Evolutionary conservation across 257 asterid species (phyloP).

Genomic region (Leptodermis oblonga): DNA sequence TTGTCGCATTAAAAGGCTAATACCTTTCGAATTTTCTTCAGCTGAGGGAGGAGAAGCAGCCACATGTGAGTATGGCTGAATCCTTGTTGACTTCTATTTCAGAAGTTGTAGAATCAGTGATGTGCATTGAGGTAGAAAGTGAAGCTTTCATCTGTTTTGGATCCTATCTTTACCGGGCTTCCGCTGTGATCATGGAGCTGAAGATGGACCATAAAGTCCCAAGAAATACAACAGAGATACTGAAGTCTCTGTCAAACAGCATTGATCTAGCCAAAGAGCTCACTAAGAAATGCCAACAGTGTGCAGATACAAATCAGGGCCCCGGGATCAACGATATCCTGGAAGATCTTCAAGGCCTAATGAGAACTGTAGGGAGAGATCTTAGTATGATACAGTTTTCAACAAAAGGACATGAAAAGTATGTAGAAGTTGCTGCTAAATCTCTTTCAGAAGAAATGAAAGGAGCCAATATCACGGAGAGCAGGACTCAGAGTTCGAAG

Average conservation of each 20-base stretch:
- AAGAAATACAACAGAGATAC: slow-evolving; percentile 34
- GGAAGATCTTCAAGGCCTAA: slow-evolving; percentile 46
- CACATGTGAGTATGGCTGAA: slow-evolving; percentile 29
- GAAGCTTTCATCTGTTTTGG: slow-evolving; percentile 51
- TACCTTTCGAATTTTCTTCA: slow-evolving; percentile 16
- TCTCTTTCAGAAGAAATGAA: slow-evolving; percentile 62
- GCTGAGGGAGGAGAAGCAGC: slow-evolving; percentile 37
- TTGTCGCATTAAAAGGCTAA: slow-evolving; percentile 7
- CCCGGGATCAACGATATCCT: slow-evolving; percentile 27
- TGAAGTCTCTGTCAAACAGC: slow-evolving; percentile 41
- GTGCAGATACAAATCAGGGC: slow-evolving; percentile 14
- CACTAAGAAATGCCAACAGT: slow-evolving; percentile 21
- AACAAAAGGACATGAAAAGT: slow-evolving; percentile 40
- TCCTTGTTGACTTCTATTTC: slow-evolving; percentile 41
- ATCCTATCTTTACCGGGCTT: slow-evolving; percentile 61
- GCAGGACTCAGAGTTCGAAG: slow-evolving; percentile 19
- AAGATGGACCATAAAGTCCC: slow-evolving; percentile 37
- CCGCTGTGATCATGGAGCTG: slow-evolving; percentile 53
- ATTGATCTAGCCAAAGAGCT: slow-evolving; percentile 42
- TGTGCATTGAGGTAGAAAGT: slow-evolving; percentile 36
- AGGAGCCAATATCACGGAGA: slow-evolving; percentile 26
- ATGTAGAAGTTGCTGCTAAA: slow-evolving; percentile 46
- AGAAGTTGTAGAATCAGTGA: slow-evolving; percentile 39
- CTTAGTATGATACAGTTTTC: slow-evolving; percentile 40
- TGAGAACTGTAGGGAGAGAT: slow-evolving; percentile 52